Evolutionary conservation across 2,329 filamentous ascomycete species (phyloP).

Genomic region (Coniochaeta sp.): DNA sequence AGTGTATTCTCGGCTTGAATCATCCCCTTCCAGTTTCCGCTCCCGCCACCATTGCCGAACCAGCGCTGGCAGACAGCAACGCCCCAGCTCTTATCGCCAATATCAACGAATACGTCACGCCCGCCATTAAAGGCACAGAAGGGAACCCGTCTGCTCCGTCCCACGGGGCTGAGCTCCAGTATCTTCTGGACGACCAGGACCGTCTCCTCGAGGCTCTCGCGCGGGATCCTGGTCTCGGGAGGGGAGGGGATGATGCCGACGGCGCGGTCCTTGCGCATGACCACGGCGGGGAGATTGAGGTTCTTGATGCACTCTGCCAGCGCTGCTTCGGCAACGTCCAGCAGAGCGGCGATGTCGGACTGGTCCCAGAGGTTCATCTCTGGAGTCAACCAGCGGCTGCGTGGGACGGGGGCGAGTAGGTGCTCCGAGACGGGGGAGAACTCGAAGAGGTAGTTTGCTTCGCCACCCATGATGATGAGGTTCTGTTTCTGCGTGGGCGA

Average conservation of each 20-base stretch:
- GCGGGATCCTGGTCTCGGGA: constrained; percentile 59
- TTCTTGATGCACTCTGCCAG: constrained; percentile 74
- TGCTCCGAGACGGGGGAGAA: constrained; percentile 59
- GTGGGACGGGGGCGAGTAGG: constrained; percentile 60
- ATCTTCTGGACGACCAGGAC: constrained; percentile 91
- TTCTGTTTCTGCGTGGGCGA: constrained; percentile 63
- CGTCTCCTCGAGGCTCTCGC: constrained; percentile 91
- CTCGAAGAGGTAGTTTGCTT: constrained; percentile 90
- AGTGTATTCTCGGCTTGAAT: constrained; percentile 73
- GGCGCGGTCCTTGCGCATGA: constrained; percentile 83
- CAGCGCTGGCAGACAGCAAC: constrained; percentile 87
- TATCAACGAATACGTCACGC: constrained; percentile 96
- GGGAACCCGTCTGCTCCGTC: constrained; percentile 51
- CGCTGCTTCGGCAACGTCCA: constrained; percentile 82
- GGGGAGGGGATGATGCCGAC: constrained; percentile 68
- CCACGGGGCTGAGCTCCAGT: constrained; percentile 70
- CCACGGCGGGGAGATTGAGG: constrained; percentile 68
- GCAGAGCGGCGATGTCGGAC: constrained; percentile 66
- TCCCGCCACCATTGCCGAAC: constrained; percentile 54
- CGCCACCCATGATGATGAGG: constrained; percentile 88
- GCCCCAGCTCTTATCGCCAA: constrained; percentile 96
- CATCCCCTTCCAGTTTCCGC: constrained; percentile 8
- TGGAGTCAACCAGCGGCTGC: constrained; percentile 63
- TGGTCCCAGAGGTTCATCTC: constrained; percentile 76
- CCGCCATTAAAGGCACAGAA: constrained; percentile 99